Evolutionary conservation across 2,329 filamentous ascomycete genomes (phyloP).

Genomic region (Penicillium glabrum): DNA sequence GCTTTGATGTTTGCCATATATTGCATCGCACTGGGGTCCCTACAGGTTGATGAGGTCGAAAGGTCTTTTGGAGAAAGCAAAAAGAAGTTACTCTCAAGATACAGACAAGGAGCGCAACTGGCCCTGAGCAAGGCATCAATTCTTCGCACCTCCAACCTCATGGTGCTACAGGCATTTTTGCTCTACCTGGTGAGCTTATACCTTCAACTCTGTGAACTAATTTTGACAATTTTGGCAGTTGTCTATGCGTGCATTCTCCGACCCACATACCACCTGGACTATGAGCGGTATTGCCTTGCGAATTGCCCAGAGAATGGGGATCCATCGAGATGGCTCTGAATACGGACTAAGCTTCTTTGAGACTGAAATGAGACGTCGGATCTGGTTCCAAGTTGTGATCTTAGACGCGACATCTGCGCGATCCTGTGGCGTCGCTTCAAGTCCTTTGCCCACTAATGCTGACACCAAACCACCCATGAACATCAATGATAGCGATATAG

Average conservation of each 20-base stretch:
- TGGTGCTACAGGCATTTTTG: slow-evolving; percentile 48
- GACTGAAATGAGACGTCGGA: slow-evolving; percentile 38
- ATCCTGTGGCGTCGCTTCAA: slow-evolving; percentile 19
- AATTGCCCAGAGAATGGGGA: slow-evolving; percentile 50
- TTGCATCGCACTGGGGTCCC: slow-evolving; percentile 43
- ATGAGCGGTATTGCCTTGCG: slow-evolving; percentile 49
- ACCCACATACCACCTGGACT: slow-evolving; percentile 54
- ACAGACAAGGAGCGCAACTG: slow-evolving; percentile 16
- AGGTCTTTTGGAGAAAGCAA: slow-evolving; percentile 22
- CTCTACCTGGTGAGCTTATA: slow-evolving; percentile 42
- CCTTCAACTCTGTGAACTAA: background rate
- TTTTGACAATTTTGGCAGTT: slow-evolving; percentile 13
- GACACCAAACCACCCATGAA: slow-evolving; percentile 43
- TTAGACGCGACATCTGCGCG: slow-evolving; percentile 26
- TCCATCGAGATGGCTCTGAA: slow-evolving; percentile 49
- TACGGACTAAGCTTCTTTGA: slow-evolving; percentile 50
- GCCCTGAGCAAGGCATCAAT: slow-evolving; percentile 27
- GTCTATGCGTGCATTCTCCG: slow-evolving; percentile 40
- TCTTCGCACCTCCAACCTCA: slow-evolving; percentile 45
- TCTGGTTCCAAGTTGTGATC: slow-evolving; percentile 31
- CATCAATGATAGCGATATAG: slow-evolving; percentile 41
- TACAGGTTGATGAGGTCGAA: slow-evolving; percentile 32
- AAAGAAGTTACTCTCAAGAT: slow-evolving; percentile 14
- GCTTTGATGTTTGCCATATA: slow-evolving; percentile 69
- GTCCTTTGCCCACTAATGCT: slow-evolving; percentile 8